Conservation (phyloP, 2,329 filamentous ascomycete genomes). For the Cladosporium oxysporum region DNA sequence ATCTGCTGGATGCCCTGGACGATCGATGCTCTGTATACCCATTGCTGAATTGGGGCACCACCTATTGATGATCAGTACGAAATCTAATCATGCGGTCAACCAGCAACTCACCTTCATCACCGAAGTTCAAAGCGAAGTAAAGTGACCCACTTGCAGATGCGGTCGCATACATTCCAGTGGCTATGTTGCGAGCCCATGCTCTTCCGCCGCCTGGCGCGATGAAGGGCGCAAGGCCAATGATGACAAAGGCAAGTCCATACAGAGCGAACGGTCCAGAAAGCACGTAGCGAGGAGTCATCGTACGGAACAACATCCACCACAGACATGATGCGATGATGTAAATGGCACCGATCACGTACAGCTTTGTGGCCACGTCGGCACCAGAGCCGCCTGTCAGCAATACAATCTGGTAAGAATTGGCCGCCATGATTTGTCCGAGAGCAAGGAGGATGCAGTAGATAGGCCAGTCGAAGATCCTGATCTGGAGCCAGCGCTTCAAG, state of each 20-base stretch:
- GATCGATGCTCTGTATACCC: conserved; percentile 64
- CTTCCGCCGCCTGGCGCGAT: conserved; percentile 42
- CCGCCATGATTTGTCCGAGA: conserved; percentile 62
- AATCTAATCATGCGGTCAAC: too few relatives aligned
- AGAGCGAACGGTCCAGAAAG: conserved; percentile 61
- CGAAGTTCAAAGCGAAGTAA: conserved; percentile 66
- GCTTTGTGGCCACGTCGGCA: conserved; percentile 53
- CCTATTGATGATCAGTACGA: conserved; percentile 2
- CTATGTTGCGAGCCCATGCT: conserved; percentile 60
- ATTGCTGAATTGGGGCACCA: conserved; percentile 60
- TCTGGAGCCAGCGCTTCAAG: conserved; percentile 59
- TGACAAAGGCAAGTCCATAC: conserved; percentile 62
- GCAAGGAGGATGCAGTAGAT: conserved; percentile 63
- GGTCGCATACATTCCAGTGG: conserved; percentile 60
- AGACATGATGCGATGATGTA: conserved; percentile 58
- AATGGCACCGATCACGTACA: conserved; percentile 61
- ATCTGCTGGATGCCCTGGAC: conserved; percentile 67
- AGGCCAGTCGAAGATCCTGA: conserved; percentile 61
- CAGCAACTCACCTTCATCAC: conserved; percentile 34
- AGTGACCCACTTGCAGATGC: conserved; percentile 63
- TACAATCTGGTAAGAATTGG: conserved; percentile 67
- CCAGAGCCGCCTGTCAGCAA: conserved; percentile 63
- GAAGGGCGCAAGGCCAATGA: conserved; percentile 61
- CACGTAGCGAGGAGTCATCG: conserved; percentile 50
- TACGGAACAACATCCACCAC: conserved; percentile 63